These are phyloP conservation scores for Myxozyma lipomycoides DNA, from an alignment of 805 yeast genomes.

Conservation along the genomic window DNA sequence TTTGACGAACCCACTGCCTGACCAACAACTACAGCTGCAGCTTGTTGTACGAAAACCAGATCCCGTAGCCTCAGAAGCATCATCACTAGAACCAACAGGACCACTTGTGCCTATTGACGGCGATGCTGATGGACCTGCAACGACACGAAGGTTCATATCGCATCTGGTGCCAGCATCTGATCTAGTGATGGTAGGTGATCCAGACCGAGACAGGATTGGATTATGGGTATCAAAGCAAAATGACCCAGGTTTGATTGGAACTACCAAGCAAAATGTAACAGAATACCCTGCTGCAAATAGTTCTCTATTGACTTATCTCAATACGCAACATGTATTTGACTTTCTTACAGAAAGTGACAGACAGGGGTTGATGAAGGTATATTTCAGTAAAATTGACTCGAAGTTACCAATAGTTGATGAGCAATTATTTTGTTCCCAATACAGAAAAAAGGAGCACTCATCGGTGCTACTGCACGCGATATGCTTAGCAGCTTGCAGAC, in stretches of 20 bases:
- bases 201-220: slow-evolving; percentile 27
- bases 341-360: slow-evolving; percentile 35
- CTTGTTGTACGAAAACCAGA: too few species aligned
- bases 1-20: too few species aligned
- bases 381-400: slow-evolving; percentile 42
- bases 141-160: slow-evolving; percentile 25
- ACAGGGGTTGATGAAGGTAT: slow-evolving; percentile 39
- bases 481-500: slow-evolving; percentile 42
- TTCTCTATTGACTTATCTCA: slow-evolving; percentile 35
- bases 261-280: slow-evolving; percentile 2
- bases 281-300: slow-evolving; percentile 18
- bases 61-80: too few species aligned
- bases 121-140: slow-evolving; percentile 3
- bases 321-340: slow-evolving; percentile 40
- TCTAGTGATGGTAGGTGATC: slow-evolving; percentile 26
- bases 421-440: slow-evolving; percentile 39
- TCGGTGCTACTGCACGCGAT: slow-evolving; percentile 43
- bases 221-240: slow-evolving; percentile 25
- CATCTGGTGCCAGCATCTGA: slow-evolving; percentile 30
- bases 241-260: slow-evolving; percentile 2
- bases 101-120: too few species aligned
- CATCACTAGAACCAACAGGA: too few species aligned
- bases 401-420: slow-evolving; percentile 44
- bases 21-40: too few species aligned
- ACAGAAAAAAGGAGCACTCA: slow-evolving; percentile 37